phyloP scores from a whole-genome alignment of 2,329 filamentous ascomycete species.

The Neofusicoccum parvum region DNA sequence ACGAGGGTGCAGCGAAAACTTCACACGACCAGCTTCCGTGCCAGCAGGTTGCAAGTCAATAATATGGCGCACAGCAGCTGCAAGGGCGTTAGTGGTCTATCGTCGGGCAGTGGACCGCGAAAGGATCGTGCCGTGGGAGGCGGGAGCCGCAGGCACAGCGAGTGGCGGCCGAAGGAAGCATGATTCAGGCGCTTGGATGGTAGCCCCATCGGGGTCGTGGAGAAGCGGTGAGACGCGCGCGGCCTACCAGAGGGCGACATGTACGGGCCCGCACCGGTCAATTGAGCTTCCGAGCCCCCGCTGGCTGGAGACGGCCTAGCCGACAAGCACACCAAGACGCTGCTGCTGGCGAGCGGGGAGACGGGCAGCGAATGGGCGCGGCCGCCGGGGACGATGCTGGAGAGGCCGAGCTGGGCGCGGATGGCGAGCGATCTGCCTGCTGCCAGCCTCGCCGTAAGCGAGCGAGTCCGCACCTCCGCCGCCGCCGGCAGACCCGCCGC shows the following conservation, averaged over 20 bases:
- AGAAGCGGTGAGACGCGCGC: conserved; percentile 19
- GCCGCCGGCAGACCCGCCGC: neutral
- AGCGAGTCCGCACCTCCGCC: conserved; percentile 2
- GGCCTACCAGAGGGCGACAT: conserved; percentile 12
- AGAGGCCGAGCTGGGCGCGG: neutral
- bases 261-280: conserved; percentile 16
- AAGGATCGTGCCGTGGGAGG: conserved; percentile 11
- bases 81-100: conserved; percentile 20
- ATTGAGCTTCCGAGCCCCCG: conserved; percentile 4
- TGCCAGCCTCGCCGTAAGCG: conserved; percentile 2
- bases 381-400: neutral
- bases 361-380: neutral
- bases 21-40: neutral
- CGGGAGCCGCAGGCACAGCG: conserved; percentile 3
- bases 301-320: conserved; percentile 5
- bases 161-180: conserved; percentile 12
- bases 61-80: neutral
- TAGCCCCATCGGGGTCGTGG: conserved; percentile 15
- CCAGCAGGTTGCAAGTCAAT: conserved; percentile 6
- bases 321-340: conserved; percentile 6
- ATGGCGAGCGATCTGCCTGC: neutral
- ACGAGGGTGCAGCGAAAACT: neutral
- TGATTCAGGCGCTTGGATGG: conserved; percentile 20
- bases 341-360: neutral
- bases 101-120: conserved; percentile 1